Conservation (phyloP, 345 rosid genomes). For the Eucalyptus melliodora region DNA sequence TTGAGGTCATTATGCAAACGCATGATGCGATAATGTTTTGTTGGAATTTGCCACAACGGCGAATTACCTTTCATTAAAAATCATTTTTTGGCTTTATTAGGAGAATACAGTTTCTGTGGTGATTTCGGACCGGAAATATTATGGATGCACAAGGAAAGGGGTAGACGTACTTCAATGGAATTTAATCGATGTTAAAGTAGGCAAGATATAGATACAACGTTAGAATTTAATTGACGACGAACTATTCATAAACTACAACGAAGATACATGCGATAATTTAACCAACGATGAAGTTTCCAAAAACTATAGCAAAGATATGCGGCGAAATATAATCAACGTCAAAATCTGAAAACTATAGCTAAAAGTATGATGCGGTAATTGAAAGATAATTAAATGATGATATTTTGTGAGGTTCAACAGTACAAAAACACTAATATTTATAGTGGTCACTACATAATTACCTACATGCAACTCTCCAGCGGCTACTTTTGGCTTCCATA, state of each 20-base stretch:
- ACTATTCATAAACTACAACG: too few species aligned
- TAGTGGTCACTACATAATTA: too few species aligned
- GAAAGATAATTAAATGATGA: not conserved
- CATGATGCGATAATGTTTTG: too few species aligned
- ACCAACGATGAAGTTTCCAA: not conserved
- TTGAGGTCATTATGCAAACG: not conserved
- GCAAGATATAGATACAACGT: too few species aligned
- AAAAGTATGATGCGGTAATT: fast-evolving
- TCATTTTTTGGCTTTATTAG: too few species aligned
- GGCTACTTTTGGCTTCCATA: not conserved
- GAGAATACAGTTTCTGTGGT: not conserved
- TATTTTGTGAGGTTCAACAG: too few species aligned
- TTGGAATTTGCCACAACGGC: not conserved
- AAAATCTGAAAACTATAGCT: not conserved
- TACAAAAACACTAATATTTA: not conserved
- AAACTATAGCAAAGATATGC: not conserved
- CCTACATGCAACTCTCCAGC: not conserved
- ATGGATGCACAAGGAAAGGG: fast-evolving
- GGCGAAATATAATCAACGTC: fast-evolving
- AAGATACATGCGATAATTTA: not conserved
- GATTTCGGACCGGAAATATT: fast-evolving
- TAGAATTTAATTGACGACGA: too few species aligned
- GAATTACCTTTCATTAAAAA: not conserved
- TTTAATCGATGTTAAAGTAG: not conserved
- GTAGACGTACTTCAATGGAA: too few species aligned